Evolutionary conservation across 2,329 filamentous ascomycete species (phyloP).

Genomic region (Albophoma yamanashiensis): DNA sequence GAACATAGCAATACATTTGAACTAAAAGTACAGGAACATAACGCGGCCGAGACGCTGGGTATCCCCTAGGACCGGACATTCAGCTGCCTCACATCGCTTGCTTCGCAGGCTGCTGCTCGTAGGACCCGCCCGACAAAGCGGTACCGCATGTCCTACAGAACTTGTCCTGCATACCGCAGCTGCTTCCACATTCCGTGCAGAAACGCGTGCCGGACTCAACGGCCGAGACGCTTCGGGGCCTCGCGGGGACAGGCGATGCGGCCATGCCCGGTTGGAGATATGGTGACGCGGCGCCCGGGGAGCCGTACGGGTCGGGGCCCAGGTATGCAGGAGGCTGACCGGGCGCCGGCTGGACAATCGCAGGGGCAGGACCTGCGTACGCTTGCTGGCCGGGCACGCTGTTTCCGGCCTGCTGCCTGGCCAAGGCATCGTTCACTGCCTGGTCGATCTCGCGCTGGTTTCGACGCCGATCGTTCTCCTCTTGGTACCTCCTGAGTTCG

Average conservation of each 20-base stretch:
- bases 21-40: too few relatives aligned
- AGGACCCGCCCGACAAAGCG: background rate
- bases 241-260: background rate
- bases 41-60: too few relatives aligned
- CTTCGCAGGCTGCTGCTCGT: background rate
- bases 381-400: background rate
- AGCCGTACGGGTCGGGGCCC: background rate
- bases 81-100: background rate
- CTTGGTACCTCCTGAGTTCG: background rate
- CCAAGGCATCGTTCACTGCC: constrained; percentile 1
- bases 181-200: constrained; percentile 1
- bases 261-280: background rate
- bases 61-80: too few relatives aligned
- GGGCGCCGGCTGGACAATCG: background rate
- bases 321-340: background rate
- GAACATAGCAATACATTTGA: too few relatives aligned
- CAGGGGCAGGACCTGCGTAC: background rate
- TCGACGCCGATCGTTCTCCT: background rate
- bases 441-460: constrained; percentile 2
- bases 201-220: background rate
- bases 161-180: constrained; percentile 1
- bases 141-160: constrained; percentile 2
- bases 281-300: background rate
- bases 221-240: background rate
- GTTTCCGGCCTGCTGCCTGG: constrained; percentile 1